A percentile compares a stretch with the other conserved stretches of the same genome.
phyloP scores from a whole-genome alignment of 129 eudicot genomes.

The Flaveria linearis region DNA sequence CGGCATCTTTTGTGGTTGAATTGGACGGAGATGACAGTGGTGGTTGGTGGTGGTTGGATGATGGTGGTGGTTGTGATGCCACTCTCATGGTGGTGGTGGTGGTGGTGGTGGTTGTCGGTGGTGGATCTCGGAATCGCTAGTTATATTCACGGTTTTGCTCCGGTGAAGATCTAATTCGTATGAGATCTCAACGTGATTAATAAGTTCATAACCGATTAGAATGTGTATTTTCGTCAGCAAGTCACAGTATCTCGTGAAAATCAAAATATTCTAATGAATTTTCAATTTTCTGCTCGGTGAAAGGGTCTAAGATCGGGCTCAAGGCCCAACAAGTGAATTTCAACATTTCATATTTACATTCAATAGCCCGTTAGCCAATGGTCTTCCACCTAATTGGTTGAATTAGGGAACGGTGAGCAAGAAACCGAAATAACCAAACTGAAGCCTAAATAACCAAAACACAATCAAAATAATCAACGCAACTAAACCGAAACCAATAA shows the following conservation, averaged over 20 bases:
- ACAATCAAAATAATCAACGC: too few relatives aligned
- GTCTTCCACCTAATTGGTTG: too few relatives aligned
- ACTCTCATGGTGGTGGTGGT: slow-evolving; percentile 24
- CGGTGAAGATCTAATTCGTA: slow-evolving; percentile 27
- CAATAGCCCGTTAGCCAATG: too few relatives aligned
- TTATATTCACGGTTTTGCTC: slow-evolving; percentile 23
- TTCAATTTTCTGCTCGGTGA: neutral
- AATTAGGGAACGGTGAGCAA: too few relatives aligned
- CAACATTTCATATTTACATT: too few relatives aligned
- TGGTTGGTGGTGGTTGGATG: slow-evolving; percentile 19
- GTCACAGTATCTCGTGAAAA: slow-evolving; percentile 2
- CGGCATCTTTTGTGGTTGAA: slow-evolving; percentile 60
- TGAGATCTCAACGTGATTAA: slow-evolving; percentile 20
- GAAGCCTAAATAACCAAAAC: too few relatives aligned
- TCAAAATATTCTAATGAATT: too few relatives aligned
- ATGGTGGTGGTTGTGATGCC: slow-evolving; percentile 41
- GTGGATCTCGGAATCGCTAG: slow-evolving; percentile 29
- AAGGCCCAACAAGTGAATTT: neutral
- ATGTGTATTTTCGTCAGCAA: slow-evolving; percentile 17
- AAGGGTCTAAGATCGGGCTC: slow-evolving; percentile 7
- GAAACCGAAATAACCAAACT: too few relatives aligned
- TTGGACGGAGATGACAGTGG: slow-evolving; percentile 32
- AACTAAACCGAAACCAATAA: too few relatives aligned
- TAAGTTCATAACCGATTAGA: neutral
- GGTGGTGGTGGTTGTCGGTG: slow-evolving; percentile 41